Evolutionary conservation across 805 yeast species (phyloP), one percentile per base, ranked within the genome.

Genomic region (Kuraishia borneana): DNA sequence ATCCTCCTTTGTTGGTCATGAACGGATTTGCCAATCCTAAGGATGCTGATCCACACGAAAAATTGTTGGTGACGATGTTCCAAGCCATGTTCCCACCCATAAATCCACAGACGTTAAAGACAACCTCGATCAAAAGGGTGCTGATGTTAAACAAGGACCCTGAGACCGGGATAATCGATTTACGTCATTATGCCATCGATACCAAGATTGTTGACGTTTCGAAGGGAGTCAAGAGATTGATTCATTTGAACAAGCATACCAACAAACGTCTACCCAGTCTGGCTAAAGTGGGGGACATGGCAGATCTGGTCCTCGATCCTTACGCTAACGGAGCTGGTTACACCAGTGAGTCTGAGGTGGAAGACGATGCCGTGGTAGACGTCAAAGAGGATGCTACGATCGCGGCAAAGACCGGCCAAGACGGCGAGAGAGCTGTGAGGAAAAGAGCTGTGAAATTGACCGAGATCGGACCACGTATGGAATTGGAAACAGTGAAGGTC

Each of bases 71-170:
- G 21, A 83, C 96, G 3, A 76, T 87, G 63, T 84, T 92, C 61
- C 98, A 92, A 59, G 87, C 85, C 60, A 76, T 92, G 74, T 84
- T 89, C 56, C 99, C 98, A 5, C 84, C 98, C 16, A 79, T 92
- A 43, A 80, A 85, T 39, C 96, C 96, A 3, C 84, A 84, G 43
- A 60, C 64, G 37, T 82, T 94, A 14, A 76, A 76, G 43, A 78
- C 92, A 22, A 61, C 64, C 31, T 63, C 81, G 1, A 87, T 92
- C 35, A 80, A 76, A 47, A 70, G 98, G 49, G 97, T 92, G 16
- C 61, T 92, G 47, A 69, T 92, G 72, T 60, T 92, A 36, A 79
- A 81, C 53, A 82, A 77, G 48, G 81, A 77, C 49, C 63, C 68
- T 21, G 76, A 71, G 38, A 73, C 84, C 2, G 88, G 82, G 5